Evolutionary conservation across 2,329 filamentous ascomycete species (phyloP).

Genomic region (Gremmenia infestans): DNA sequence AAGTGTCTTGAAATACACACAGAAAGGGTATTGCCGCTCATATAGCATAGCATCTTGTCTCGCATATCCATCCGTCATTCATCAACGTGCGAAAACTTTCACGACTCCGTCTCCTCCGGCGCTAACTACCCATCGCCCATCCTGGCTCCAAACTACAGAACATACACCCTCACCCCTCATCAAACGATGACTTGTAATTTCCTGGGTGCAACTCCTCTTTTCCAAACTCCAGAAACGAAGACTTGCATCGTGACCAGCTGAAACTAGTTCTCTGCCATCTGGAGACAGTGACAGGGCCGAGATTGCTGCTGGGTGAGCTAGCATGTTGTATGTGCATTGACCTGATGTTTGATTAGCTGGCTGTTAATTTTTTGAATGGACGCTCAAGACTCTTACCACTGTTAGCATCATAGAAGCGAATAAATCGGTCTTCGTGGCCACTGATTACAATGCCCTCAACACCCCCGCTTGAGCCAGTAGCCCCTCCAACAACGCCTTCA

Average conservation of each 20-base stretch:
- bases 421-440: conserved; percentile 92
- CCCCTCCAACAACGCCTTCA: conserved; percentile 73
- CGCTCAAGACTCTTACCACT: conserved; percentile 65
- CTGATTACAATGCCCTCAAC: conserved; percentile 93
- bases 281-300: conserved; percentile 88
- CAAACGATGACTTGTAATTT: conserved; percentile 85
- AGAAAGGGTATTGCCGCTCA: neutral
- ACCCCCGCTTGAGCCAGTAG: conserved; percentile 71
- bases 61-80: neutral
- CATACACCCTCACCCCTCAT: conserved; percentile 97
- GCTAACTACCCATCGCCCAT: conserved; percentile 90
- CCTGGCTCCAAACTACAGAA: conserved; percentile 90
- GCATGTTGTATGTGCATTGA: conserved; percentile 99
- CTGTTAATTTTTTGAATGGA: neutral
- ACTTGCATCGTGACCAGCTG: conserved; percentile 90
- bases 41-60: too few species aligned
- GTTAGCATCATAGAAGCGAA: conserved; percentile 97
- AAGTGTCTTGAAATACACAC: neutral
- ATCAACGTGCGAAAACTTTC: conserved; percentile 71
- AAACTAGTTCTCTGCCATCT: conserved; percentile 90
- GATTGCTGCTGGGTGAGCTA: conserved; percentile 90
- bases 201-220: conserved; percentile 90
- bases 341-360: conserved; percentile 48
- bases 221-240: conserved; percentile 97
- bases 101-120: conserved; percentile 93